Percentiles rank a stretch among this genome's conserved stretches.
These are phyloP conservation scores for Fusarium anguioides DNA, from an alignment of 2,329 filamentous ascomycete species.

Conservation along the genomic window DNA sequence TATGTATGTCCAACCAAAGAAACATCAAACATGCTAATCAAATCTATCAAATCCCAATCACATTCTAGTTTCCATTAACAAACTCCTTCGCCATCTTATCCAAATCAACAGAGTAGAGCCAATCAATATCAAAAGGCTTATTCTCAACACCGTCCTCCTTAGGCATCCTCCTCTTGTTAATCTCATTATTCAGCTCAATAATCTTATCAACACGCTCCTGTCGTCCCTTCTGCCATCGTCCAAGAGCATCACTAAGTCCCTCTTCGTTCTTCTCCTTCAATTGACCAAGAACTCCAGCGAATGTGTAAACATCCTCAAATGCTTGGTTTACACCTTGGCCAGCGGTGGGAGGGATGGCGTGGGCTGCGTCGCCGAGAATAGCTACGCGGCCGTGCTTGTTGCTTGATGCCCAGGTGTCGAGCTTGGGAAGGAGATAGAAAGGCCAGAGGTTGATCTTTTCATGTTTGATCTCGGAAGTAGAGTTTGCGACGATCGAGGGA, in stretches of 20 bases:
- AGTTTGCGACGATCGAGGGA: constrained; percentile 51
- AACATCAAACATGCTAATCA: background rate
- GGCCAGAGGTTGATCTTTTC: constrained; percentile 60
- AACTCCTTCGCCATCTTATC: constrained; percentile 49
- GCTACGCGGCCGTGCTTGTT: constrained; percentile 50
- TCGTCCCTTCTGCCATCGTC: constrained; percentile 59
- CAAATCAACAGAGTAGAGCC: constrained; percentile 57
- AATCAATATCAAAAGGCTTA: constrained; percentile 52
- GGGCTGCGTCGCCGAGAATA: constrained; percentile 61
- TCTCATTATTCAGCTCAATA: constrained; percentile 59
- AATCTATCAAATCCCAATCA: background rate
- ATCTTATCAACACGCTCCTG: constrained; percentile 61
- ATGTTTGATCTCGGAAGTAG: constrained; percentile 47
- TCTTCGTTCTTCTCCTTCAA: constrained; percentile 47
- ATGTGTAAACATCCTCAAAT: constrained; percentile 61
- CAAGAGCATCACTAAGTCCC: background rate
- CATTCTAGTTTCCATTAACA: background rate
- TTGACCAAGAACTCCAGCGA: constrained; percentile 53
- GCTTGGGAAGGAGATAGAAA: constrained; percentile 60
- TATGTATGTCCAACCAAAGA: too few relatives aligned
- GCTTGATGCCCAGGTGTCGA: constrained; percentile 57
- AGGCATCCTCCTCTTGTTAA: constrained; percentile 61
- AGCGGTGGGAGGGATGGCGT: constrained; percentile 60
- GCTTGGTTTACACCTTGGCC: constrained; percentile 61
- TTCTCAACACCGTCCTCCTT: constrained; percentile 41